Conservation (phyloP, 1,284 basidiomycete species). For the Austropuccinia psidii region DNA sequence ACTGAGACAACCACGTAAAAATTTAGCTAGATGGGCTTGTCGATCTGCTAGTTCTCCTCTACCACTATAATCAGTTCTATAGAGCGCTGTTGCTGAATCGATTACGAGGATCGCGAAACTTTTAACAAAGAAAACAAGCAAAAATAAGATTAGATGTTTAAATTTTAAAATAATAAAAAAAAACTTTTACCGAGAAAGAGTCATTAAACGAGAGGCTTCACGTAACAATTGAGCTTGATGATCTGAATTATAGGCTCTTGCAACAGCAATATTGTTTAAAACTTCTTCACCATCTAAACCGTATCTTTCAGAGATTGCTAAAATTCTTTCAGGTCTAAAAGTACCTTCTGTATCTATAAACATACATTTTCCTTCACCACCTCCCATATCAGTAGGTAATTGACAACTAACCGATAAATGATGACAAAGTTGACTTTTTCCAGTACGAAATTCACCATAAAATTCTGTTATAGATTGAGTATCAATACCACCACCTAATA, state of each 20-base stretch:
- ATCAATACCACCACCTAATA: constrained; percentile 95
- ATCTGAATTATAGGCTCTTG: constrained; percentile 96
- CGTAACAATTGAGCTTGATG: constrained; percentile 87
- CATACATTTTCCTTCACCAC: constrained; percentile 96
- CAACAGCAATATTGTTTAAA: constrained; percentile 96
- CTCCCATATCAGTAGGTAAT: constrained; percentile 93
- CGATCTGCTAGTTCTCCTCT: constrained; percentile 91
- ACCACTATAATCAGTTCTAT: constrained; percentile 91
- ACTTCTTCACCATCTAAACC: constrained; percentile 96
- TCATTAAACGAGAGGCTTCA: constrained; percentile 92
- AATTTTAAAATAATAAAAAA: neutral
- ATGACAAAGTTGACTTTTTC: constrained; percentile 97
- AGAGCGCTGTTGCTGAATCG: constrained; percentile 92
- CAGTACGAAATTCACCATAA: constrained; percentile 97
- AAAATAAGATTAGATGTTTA: neutral
- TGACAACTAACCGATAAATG: constrained; percentile 96
- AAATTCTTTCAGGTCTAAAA: constrained; percentile 88
- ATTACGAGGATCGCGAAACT: constrained; percentile 95
- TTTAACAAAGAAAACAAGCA: constrained; percentile 39
- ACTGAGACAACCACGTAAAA: constrained; percentile 82
- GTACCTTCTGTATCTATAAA: constrained; percentile 99
- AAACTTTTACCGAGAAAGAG: constrained; percentile 70
- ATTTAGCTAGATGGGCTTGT: constrained; percentile 95
- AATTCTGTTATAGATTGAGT: constrained; percentile 97
- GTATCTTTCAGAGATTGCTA: constrained; percentile 90